Conservation (phyloP, 208 protist genomes). For the Acanthamoeba healyi region DNA sequence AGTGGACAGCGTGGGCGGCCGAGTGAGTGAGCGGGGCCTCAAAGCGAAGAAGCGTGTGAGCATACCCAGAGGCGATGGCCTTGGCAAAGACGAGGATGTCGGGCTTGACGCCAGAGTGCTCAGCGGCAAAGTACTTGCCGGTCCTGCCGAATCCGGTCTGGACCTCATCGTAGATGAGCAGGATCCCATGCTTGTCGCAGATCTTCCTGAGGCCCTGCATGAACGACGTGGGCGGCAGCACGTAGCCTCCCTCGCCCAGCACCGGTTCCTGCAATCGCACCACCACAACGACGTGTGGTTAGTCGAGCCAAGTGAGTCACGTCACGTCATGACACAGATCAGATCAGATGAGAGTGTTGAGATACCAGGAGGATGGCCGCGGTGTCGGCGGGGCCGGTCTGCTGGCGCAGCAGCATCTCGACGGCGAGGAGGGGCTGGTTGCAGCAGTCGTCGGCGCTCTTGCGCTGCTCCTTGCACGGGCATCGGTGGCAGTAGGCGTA, state of each 20-base stretch:
- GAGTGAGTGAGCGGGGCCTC: too few relatives aligned
- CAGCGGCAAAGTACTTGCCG: conserved; percentile 83
- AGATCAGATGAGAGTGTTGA: too few relatives aligned
- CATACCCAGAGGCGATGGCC: conserved; percentile 20
- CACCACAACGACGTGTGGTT: too few relatives aligned
- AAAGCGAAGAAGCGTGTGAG: too few relatives aligned
- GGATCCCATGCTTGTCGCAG: conserved; percentile 63
- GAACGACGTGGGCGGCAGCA: conserved; percentile 52
- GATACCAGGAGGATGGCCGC: conserved; percentile 80
- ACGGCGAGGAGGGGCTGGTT: conserved; percentile 61
- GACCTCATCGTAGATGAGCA: conserved; percentile 83
- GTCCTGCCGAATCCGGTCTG: conserved; percentile 86
- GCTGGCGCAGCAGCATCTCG: conserved; percentile 80
- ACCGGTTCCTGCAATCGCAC: conserved; percentile 78
- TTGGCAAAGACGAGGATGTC: conserved; percentile 79
- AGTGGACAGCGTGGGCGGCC: too few relatives aligned
- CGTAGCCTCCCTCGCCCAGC: conserved; percentile 58
- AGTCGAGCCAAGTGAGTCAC: too few relatives aligned
- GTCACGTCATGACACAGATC: too few relatives aligned
- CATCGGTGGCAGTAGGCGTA: conserved; percentile 76
- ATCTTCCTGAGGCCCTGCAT: conserved; percentile 54
- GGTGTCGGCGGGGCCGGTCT: conserved; percentile 75
- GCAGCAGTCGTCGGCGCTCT: conserved; percentile 43
- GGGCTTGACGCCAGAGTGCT: conserved; percentile 79
- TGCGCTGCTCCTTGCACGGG: conserved; percentile 42